A percentile compares a stretch with the other conserved stretches of the same genome.
Evolutionary conservation across 345 rosid genomes (phyloP).

Genomic region (Murraya koenigii): DNA sequence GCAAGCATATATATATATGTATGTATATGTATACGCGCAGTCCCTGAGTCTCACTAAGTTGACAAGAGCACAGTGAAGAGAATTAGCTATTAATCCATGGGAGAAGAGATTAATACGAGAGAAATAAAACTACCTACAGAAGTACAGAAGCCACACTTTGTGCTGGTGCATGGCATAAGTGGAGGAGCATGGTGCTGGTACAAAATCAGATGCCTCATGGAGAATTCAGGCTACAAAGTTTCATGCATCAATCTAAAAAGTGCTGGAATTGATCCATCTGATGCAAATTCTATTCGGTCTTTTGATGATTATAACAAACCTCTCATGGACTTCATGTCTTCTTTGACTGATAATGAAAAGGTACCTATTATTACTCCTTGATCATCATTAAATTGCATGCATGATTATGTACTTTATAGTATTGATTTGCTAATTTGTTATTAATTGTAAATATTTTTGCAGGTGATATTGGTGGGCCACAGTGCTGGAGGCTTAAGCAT

Average conservation of each 20-base stretch:
- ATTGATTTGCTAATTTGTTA: not conserved
- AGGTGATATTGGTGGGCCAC: slow-evolving; percentile 91
- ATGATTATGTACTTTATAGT: not conserved
- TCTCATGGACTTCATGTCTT: slow-evolving; percentile 57
- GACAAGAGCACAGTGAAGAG: not conserved
- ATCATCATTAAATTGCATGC: not conserved
- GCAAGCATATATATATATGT: no score
- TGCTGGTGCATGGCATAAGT: slow-evolving; percentile 73
- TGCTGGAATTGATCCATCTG: slow-evolving; percentile 56
- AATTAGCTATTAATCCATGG: slow-evolving; percentile 22
- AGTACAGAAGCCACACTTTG: slow-evolving; percentile 48
- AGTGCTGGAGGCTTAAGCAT: slow-evolving; percentile 91
- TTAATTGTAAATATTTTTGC: not conserved
- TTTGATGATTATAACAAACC: slow-evolving; percentile 80
- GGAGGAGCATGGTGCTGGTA: slow-evolving; percentile 98
- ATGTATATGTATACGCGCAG: not conserved
- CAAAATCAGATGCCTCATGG: slow-evolving; percentile 70
- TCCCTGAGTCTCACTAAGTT: not conserved
- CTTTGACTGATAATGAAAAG: slow-evolving; percentile 58
- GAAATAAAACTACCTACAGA: not conserved
- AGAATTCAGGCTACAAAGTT: slow-evolving; percentile 68
- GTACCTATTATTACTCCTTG: slow-evolving; percentile 20
- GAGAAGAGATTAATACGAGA: slow-evolving; percentile 31
- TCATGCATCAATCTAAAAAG: slow-evolving; percentile 80
- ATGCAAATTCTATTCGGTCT: slow-evolving; percentile 44